phyloP scores from a whole-genome alignment of 2,329 filamentous ascomycete genomes.

The Capronia coronata region DNA sequence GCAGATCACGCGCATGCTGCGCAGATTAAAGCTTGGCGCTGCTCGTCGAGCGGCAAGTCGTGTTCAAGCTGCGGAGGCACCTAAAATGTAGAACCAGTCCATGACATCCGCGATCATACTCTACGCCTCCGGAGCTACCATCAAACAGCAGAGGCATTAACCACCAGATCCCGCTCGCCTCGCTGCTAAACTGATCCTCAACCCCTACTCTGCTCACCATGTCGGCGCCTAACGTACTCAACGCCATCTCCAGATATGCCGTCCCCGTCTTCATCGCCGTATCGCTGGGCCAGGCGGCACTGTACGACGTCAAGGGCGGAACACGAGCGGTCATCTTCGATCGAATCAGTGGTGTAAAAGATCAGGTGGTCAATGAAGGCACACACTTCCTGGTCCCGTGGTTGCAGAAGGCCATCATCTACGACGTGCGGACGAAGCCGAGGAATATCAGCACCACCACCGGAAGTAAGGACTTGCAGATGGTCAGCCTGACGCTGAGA shows the following conservation, averaged over 20 bases:
- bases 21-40: not conserved
- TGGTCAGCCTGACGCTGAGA: slow-evolving; percentile 96
- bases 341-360: slow-evolving; percentile 83
- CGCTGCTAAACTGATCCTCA: not conserved
- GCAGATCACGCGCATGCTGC: not conserved
- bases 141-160: not conserved
- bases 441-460: slow-evolving; percentile 97
- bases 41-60: not conserved
- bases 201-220: slow-evolving; percentile 5
- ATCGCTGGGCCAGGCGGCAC: slow-evolving; percentile 64
- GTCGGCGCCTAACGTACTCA: slow-evolving; percentile 45
- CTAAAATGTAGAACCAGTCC: not conserved
- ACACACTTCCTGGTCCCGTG: slow-evolving; percentile 95
- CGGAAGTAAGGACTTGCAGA: slow-evolving; percentile 97
- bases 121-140: not conserved
- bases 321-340: slow-evolving; percentile 97
- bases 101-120: not conserved
- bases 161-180: not conserved
- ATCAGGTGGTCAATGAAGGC: slow-evolving; percentile 86
- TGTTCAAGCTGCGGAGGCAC: not conserved
- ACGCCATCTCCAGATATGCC: slow-evolving; percentile 59
- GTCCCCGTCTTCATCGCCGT: slow-evolving; percentile 66
- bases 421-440: slow-evolving; percentile 95
- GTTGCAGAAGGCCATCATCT: slow-evolving; percentile 90
- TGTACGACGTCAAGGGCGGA: slow-evolving; percentile 97